Evolutionary conservation across 148 eudicot genomes (phyloP), one percentile per base, ranked within the genome.

Genomic region (Nepenthes mirabilis): DNA sequence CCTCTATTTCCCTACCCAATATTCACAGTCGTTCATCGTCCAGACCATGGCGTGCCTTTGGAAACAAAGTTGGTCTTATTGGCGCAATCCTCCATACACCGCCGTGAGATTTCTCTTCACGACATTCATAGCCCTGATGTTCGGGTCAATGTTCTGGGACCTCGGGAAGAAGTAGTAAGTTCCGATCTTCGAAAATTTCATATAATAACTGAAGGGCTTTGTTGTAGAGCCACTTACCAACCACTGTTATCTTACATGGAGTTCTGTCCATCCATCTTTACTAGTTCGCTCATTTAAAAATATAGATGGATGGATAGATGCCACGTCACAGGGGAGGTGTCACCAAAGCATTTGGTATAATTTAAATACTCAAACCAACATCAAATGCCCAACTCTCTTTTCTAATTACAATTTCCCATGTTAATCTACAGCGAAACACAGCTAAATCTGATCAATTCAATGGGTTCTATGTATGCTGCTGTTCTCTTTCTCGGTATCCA

Each of bases 41-140:
- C 60, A 57, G 11, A 9, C 2, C 37, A 9, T 36, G 60, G 60
- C 60, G 1, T 57, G 60, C 37, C 9, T 57, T 10, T 57, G 60
- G 60, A 57, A 57, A 14, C 60, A 57, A 57, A 9, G 32, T 37
- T 57, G 60, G 60, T 57, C 60, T 1, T 57, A 57, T 37, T 57
- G 60, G 60, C 37, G 60, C 5, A 57, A 57, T 57, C 60, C 60
- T 11, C 60, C 60, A 11, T 57, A 57, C 37, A 57, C 60, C 5
- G 60, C 60, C 1, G 60, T 57, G 60, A 5, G 60, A 57, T 57
- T 57, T 37, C 4, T 34, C 40, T 57, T 57, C 43, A 57, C 60
- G 5, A 57, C 60, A 2, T 33, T 57, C 43, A 57, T 57, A 10
- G 60, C 60, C 1, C 5, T 57, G 12, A 57, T 57, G 40, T 57